Base-by-base conservation (phyloP, 257 asterid genomes). In the Lycium ferocissimum region DNA sequence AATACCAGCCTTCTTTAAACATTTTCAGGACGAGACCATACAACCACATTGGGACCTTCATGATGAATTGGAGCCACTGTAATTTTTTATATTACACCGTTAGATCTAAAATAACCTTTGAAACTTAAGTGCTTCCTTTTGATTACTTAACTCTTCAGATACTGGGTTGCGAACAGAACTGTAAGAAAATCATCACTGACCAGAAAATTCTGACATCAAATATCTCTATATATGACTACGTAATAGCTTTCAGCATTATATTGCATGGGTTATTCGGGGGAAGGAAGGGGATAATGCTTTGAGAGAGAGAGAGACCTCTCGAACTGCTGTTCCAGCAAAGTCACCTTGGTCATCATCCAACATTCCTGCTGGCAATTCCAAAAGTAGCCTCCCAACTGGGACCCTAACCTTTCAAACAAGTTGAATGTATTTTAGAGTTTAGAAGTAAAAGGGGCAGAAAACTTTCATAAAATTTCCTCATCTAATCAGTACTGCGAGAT, bases 281-380 rank as follows among this genome's bases (percentile, higher is more conserved):
- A 8, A 4, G 58, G 62, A 22, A 8, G 45, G 45, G 14, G 22
- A 51, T 75, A 51, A 14, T 22, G 62, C 43, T 75, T 75, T 49
- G 65, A 53, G 14, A 78, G 65, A 26, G 85, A 87, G 78, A 88
- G 87, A 84, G 89, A 94, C 99, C 98, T 95, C 99, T 9, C 97
- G 98, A 86, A 95, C 91, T 78, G 99, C 99, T 59, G 98, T 94
- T 89, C 99, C 98, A 84, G 89, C 93, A 87, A 92, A 88, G 87
- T 95, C 99, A 79, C 99, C 98, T 82, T 91, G 91, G 89, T 92
- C 98, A 87, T 93, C 97, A 83, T 95, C 98, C 93, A 95, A 81
- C 98, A 94, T 95, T 86, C 99, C 99, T 47, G 99, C 99, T 13
- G 99, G 99, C 79, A 95, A 87, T 89, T 95, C 99, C 91, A 95